Conservation (phyloP, 1,284 basidiomycete species). For the Farysia itapuensis region DNA sequence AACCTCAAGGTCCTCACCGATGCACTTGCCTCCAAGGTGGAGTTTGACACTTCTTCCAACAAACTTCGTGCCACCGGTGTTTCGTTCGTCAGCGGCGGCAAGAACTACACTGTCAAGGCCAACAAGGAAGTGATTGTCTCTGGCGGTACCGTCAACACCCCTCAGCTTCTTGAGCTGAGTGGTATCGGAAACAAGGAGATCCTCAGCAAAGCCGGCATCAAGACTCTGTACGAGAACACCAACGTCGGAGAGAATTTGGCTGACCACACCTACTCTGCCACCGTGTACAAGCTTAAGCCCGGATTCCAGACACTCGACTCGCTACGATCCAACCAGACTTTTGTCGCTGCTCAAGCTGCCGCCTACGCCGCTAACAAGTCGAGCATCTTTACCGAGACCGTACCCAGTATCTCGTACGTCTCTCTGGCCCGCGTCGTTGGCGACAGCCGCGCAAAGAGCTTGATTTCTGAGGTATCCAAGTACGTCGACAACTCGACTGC, state of each 20-base stretch:
- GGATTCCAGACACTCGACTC: conserved; percentile 45
- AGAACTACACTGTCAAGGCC: conserved; percentile 39
- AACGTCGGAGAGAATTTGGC: conserved; percentile 63
- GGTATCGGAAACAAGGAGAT: conserved; percentile 63
- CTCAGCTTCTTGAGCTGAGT: conserved; percentile 64
- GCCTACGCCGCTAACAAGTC: conserved; percentile 42
- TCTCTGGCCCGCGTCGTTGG: conserved; percentile 45
- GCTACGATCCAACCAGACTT: conserved; percentile 43
- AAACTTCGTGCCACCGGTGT: conserved; percentile 35
- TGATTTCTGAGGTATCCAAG: conserved; percentile 31
- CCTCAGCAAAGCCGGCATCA: conserved; percentile 60
- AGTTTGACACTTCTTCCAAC: conserved; percentile 19
- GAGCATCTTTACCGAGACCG: conserved; percentile 46
- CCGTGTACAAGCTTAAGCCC: conserved; percentile 46
- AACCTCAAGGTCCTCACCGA: conserved; percentile 47
- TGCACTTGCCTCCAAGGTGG: conserved; percentile 45
- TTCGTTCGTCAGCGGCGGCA: conserved; percentile 28
- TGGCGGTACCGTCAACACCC: conserved; percentile 54
- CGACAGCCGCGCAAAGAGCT: conserved; percentile 14
- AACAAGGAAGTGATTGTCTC: conserved; percentile 51
- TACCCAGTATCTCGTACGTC: conserved; percentile 53
- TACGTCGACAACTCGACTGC: conserved; percentile 30
- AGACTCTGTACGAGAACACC: conserved; percentile 42
- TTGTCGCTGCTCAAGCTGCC: conserved; percentile 39
- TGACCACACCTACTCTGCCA: conserved; percentile 61